Evolutionary conservation across 2,329 filamentous ascomycete species (phyloP).

Genomic region (Myriangium duriaei): DNA sequence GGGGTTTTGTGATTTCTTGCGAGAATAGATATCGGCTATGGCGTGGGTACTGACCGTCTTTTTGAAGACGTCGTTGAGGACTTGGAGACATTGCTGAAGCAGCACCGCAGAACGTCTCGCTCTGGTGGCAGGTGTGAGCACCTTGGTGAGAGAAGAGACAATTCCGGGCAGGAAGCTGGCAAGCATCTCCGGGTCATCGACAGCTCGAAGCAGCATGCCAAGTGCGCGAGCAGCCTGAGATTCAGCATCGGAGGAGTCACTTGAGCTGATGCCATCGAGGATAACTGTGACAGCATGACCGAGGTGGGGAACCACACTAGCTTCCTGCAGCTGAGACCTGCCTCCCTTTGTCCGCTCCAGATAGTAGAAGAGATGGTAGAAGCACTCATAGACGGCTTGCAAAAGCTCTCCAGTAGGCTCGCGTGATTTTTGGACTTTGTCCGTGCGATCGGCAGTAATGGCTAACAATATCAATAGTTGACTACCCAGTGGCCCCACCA

Average conservation of each 20-base stretch:
- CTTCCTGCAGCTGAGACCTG: constrained; percentile 38
- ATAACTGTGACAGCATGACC: constrained; percentile 74
- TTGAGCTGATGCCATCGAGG: constrained; percentile 58
- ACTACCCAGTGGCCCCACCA: constrained; percentile 61
- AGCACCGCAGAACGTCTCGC: constrained; percentile 50
- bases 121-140: constrained; percentile 56
- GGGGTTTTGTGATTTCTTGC: constrained; percentile 16
- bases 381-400: constrained; percentile 55
- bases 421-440: constrained; percentile 39
- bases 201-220: constrained; percentile 45
- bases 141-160: constrained; percentile 66
- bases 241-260: constrained; percentile 55
- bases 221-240: constrained; percentile 56
- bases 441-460: constrained; percentile 63
- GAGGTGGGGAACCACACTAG: constrained; percentile 58
- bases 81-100: constrained; percentile 31
- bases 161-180: constrained; percentile 82
- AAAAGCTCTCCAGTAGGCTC: constrained; percentile 62
- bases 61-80: constrained; percentile 14
- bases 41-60: constrained; percentile 11
- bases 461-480: constrained; percentile 78
- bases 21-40: not conserved
- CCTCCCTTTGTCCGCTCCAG: constrained; percentile 39
- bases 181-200: constrained; percentile 61
- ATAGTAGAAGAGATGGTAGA: constrained; percentile 52